Percentiles rank a stretch among this genome's conserved stretches.
These are phyloP conservation scores for Calonectria pseudoturangicola DNA, from an alignment of 2,329 filamentous ascomycete genomes.

Conservation along the genomic window DNA sequence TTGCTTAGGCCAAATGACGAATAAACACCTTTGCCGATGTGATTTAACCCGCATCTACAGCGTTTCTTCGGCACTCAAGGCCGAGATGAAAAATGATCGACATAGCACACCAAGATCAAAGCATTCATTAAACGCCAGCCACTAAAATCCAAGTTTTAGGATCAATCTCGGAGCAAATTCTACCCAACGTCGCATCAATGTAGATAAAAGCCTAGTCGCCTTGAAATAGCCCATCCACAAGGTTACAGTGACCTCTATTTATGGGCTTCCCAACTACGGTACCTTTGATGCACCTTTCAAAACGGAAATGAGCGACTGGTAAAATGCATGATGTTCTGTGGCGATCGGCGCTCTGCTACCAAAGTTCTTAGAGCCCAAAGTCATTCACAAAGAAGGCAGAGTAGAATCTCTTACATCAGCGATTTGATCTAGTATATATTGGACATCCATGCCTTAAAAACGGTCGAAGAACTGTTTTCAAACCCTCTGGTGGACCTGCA, in stretches of 20 bases:
- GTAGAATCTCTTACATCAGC: too few species aligned
- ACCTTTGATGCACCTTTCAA: neutral
- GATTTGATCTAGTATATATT: too few species aligned
- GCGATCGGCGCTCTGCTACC: neutral
- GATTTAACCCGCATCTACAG: neutral
- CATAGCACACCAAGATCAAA: neutral
- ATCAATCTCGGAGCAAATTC: constrained; percentile 11
- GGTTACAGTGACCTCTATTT: neutral
- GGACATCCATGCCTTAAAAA: too few species aligned
- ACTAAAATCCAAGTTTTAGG: neutral
- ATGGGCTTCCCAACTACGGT: neutral
- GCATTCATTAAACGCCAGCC: neutral
- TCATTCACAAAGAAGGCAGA: too few species aligned
- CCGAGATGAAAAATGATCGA: neutral
- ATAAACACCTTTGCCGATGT: neutral
- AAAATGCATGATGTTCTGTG: neutral
- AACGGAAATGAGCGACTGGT: neutral
- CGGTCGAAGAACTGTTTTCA: too few species aligned
- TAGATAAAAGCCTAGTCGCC: neutral
- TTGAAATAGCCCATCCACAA: neutral
- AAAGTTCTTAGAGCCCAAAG: too few species aligned
- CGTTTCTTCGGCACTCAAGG: constrained; percentile 8
- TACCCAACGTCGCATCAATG: constrained; percentile 16
- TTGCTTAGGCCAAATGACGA: neutral
- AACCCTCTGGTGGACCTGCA: too few species aligned